These are phyloP conservation scores for Daldinia concentrica DNA, from an alignment of 495 filamentous ascomycete species.

Conservation along the genomic window DNA sequence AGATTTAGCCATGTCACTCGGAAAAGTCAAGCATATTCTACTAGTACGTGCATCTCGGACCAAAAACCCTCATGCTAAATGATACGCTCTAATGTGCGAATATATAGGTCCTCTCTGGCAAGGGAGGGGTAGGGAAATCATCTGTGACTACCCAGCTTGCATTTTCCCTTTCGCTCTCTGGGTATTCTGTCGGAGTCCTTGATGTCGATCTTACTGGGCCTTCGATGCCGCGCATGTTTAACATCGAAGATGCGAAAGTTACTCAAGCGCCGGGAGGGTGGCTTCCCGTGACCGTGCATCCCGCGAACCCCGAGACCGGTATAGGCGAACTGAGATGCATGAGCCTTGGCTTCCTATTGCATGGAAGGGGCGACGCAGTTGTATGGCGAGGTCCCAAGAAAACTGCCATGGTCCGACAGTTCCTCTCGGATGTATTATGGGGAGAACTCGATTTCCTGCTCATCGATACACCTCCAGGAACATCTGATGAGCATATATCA, in stretches of 20 bases:
- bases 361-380: conserved; percentile 83
- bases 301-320: conserved; percentile 55
- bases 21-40: conserved; percentile 68
- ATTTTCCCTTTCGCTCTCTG: conserved; percentile 83
- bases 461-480: conserved; percentile 95
- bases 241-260: conserved; percentile 86
- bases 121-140: conserved; percentile 98
- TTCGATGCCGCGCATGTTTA: conserved; percentile 93
- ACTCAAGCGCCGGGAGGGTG: conserved; percentile 88
- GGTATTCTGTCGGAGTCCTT: conserved; percentile 89
- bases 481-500: conserved; percentile 96
- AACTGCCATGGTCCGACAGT: conserved; percentile 98
- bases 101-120: conserved; percentile 85
- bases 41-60: conserved; percentile 54
- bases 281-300: conserved; percentile 86
- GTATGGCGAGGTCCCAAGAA: conserved; percentile 99
- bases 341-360: conserved; percentile 91
- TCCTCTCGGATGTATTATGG: conserved; percentile 93
- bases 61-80: conserved; percentile 6
- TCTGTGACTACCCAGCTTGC: conserved; percentile 95
- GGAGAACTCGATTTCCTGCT: conserved; percentile 85
- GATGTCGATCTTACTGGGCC: conserved; percentile 97
- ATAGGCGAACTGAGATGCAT: conserved; percentile 83
- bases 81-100: conserved; percentile 21
- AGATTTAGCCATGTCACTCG: conserved; percentile 60